A percentile compares a stretch with the other conserved stretches of the same genome.
Evolutionary conservation across 1,284 basidiomycete species (phyloP).

Genomic region (Coniophora puteana): DNA sequence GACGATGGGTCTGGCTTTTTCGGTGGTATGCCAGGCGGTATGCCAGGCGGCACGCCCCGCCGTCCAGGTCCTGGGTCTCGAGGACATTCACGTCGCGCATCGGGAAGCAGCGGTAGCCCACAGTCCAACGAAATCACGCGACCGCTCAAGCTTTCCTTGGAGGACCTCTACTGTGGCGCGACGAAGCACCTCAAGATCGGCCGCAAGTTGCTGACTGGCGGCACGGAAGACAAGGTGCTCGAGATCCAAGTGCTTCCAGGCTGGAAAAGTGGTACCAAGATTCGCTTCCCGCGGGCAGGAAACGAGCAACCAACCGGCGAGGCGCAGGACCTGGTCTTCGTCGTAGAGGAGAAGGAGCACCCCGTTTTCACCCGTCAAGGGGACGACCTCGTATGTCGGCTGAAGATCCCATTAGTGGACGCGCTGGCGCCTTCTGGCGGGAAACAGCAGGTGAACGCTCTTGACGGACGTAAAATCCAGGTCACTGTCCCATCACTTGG

Average conservation of each 20-base stretch:
- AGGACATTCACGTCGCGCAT: too few species aligned
- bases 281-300: slow-evolving; percentile 84
- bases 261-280: slow-evolving; percentile 89
- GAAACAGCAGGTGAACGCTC: slow-evolving; percentile 56
- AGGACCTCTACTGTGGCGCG: slow-evolving; percentile 88
- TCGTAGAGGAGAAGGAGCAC: slow-evolving; percentile 90
- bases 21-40: slow-evolving; percentile 49
- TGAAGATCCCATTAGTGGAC: slow-evolving; percentile 78
- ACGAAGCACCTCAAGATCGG: slow-evolving; percentile 91
- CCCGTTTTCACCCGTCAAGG: slow-evolving; percentile 72
- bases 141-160: slow-evolving; percentile 83
- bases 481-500: slow-evolving; percentile 61
- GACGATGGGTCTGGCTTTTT: slow-evolving; percentile 47
- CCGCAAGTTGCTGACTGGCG: slow-evolving; percentile 68
- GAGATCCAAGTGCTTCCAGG: slow-evolving; percentile 87
- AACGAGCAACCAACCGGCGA: slow-evolving; percentile 79
- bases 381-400: slow-evolving; percentile 68
- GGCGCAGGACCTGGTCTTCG: slow-evolving; percentile 83
- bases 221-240: slow-evolving; percentile 86
- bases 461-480: slow-evolving; percentile 79
- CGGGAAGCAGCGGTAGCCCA: slow-evolving; percentile 19
- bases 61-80: slow-evolving; percentile 18
- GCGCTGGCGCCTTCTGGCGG: slow-evolving; percentile 63
- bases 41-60: slow-evolving; percentile 46
- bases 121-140: slow-evolving; percentile 70